These are phyloP conservation scores for Vitis hybrid DNA, from an alignment of 177 flowering plant species.

Conservation along the genomic window DNA sequence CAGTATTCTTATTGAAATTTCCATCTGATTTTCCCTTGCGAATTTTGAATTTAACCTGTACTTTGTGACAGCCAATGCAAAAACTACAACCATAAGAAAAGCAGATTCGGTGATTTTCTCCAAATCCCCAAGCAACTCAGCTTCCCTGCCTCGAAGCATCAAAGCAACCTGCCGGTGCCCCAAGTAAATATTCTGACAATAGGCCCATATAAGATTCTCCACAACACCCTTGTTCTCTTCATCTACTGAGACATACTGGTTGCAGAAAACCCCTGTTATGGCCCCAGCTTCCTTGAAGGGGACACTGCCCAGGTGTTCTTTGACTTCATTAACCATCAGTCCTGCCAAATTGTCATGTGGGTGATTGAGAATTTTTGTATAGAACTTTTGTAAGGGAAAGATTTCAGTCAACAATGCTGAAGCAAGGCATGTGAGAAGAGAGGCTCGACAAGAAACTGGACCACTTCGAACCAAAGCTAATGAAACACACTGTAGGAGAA, in stretches of 20 bases:
- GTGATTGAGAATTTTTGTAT: constrained; percentile 26
- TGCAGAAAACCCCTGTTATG: constrained; percentile 71
- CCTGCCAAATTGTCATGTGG: constrained; percentile 4
- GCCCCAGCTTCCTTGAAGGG: constrained; percentile 90
- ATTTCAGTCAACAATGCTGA: constrained; percentile 61
- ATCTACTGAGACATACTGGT: constrained; percentile 62
- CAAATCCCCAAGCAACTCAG: constrained; percentile 51
- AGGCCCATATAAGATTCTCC: constrained; percentile 74
- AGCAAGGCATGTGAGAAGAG: constrained; percentile 58
- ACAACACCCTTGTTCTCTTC: constrained; percentile 57
- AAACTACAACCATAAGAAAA: constrained; percentile 90
- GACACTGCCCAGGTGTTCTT: constrained; percentile 51
- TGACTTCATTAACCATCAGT: constrained; percentile 32
- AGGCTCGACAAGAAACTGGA: constrained; percentile 32
- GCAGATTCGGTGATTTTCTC: constrained; percentile 92
- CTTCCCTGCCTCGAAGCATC: constrained; percentile 40
- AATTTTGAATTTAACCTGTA: constrained; percentile 50
- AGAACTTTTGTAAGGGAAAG: constrained; percentile 60
- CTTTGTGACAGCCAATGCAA: constrained; percentile 80
- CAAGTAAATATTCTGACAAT: constrained; percentile 60
- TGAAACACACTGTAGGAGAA: constrained; percentile 64
- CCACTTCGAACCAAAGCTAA: constrained; percentile 75
- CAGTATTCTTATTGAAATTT: constrained; percentile 59
- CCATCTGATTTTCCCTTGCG: constrained; percentile 40
- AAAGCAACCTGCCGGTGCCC: constrained; percentile 56